A percentile compares a stretch with the other conserved stretches of the same genome.
phyloP scores from a whole-genome alignment of 2,329 filamentous ascomycete genomes.

The Paraphaeosphaeria sporulosa region DNA sequence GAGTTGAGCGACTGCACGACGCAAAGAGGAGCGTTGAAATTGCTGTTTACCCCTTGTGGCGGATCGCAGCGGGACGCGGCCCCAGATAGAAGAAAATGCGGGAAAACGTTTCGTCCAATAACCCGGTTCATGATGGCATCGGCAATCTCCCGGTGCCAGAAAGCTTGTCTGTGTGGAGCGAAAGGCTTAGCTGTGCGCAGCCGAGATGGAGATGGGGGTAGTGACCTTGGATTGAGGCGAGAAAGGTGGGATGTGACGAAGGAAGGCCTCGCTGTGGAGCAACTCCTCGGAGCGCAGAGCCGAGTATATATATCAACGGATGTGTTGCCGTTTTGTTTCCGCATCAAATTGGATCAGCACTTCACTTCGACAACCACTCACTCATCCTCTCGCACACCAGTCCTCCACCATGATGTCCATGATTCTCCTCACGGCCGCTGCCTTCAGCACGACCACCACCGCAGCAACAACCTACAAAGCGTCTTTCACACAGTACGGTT shows the following conservation, averaged over 20 bases:
- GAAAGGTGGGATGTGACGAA: too few species aligned
- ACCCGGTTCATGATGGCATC: neutral
- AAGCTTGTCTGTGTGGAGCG: slow-evolving; percentile 11
- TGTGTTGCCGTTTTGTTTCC: neutral
- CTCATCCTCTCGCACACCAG: neutral
- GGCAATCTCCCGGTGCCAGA: slow-evolving; percentile 8
- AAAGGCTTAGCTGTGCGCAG: neutral
- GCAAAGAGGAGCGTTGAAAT: neutral
- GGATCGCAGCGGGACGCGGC: neutral
- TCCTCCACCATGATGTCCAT: slow-evolving; percentile 2
- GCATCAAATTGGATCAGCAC: neutral
- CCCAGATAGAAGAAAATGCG: neutral
- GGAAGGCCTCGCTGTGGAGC: neutral
- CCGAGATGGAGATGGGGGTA: neutral
- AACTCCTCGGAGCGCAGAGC: neutral
- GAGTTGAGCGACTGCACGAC: neutral
- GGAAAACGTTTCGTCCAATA: neutral
- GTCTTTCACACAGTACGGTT: slow-evolving; percentile 24
- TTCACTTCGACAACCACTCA: neutral
- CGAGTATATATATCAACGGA: neutral
- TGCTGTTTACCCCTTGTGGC: neutral
- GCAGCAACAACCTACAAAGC: slow-evolving; percentile 15
- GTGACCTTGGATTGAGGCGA: neutral
- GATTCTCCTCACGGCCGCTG: neutral
- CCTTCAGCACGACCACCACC: slow-evolving; percentile 1